Conservation (phyloP, 106 monocot genomes). For the Alisma plantagoaquatica region DNA sequence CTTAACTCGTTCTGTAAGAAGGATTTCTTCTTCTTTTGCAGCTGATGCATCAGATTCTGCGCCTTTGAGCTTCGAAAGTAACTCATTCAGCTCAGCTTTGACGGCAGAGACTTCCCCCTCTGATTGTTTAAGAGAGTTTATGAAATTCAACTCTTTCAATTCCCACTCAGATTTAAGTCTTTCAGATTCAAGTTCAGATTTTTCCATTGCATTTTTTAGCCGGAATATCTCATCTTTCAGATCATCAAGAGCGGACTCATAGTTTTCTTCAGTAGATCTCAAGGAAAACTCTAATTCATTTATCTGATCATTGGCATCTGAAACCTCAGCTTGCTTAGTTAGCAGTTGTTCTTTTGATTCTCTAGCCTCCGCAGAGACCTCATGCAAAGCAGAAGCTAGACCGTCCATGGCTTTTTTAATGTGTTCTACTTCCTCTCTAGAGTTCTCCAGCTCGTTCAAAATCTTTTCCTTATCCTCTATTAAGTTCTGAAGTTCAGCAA, state of each 20-base stretch:
- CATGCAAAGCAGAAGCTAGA: slow-evolving; percentile 61
- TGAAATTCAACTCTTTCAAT: slow-evolving; percentile 36
- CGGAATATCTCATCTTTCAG: slow-evolving; percentile 42
- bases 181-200: slow-evolving; percentile 29
- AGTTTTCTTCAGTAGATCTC: slow-evolving; percentile 46
- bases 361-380: slow-evolving; percentile 52
- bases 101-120: slow-evolving; percentile 35
- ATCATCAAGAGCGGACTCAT: slow-evolving; percentile 49
- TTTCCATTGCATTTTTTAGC: slow-evolving; percentile 26
- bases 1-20: too few species aligned
- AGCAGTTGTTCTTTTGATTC: slow-evolving; percentile 46
- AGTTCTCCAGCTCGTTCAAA: slow-evolving; percentile 19
- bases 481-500: slow-evolving; percentile 3
- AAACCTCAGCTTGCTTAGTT: slow-evolving; percentile 39
- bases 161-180: slow-evolving; percentile 26
- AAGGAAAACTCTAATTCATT: slow-evolving; percentile 34
- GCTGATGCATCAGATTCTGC: slow-evolving; percentile 25
- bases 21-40: too few species aligned
- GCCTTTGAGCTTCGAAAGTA: slow-evolving; percentile 18
- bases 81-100: slow-evolving; percentile 28
- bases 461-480: slow-evolving; percentile 27
- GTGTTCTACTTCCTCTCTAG: slow-evolving; percentile 25
- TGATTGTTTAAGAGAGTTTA: slow-evolving; percentile 23
- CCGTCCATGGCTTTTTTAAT: slow-evolving; percentile 29
- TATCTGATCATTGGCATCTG: slow-evolving; percentile 35